Conservation (phyloP, 805 yeast genomes). For the Monosporozyma unispora region DNA sequence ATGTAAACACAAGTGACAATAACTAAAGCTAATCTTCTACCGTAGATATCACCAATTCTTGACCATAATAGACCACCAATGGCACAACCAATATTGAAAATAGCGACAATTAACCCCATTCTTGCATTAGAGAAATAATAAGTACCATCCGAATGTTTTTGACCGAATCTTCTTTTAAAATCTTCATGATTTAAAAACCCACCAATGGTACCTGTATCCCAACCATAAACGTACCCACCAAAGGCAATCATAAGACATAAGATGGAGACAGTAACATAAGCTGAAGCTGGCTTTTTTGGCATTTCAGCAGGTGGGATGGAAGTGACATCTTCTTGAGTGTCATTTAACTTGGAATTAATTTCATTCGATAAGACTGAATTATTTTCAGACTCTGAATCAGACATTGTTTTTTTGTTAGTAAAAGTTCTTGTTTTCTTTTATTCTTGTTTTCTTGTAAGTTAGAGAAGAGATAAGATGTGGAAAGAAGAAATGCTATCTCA, state of each 20-base stretch:
- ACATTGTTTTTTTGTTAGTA: not conserved
- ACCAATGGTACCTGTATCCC: conserved; percentile 53
- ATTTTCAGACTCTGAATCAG: not conserved
- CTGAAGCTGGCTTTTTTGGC: conserved; percentile 25
- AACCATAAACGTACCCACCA: conserved; percentile 48
- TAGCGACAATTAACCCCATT: conserved; percentile 47
- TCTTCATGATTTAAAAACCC: conserved; percentile 40
- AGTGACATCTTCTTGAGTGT: conserved; percentile 1
- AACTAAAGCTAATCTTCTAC: conserved; percentile 29
- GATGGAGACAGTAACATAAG: conserved; percentile 15
- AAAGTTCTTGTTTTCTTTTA: not conserved
- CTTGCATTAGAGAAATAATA: conserved; percentile 42
- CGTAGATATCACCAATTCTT: conserved; percentile 40
- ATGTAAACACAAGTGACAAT: conserved; percentile 46
- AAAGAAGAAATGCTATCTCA: too few species aligned
- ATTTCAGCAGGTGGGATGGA: conserved; percentile 6
- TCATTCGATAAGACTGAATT: not conserved
- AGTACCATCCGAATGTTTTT: conserved; percentile 34
- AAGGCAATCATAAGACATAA: conserved; percentile 26
- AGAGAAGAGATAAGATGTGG: too few species aligned
- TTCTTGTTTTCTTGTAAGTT: too few species aligned
- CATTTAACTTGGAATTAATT: not conserved
- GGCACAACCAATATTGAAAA: conserved; percentile 68
- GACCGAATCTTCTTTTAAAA: conserved; percentile 50
- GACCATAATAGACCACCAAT: conserved; percentile 57